Evolutionary conservation across 805 yeast genomes (phyloP).

Genomic region (Ogataea corticis): DNA sequence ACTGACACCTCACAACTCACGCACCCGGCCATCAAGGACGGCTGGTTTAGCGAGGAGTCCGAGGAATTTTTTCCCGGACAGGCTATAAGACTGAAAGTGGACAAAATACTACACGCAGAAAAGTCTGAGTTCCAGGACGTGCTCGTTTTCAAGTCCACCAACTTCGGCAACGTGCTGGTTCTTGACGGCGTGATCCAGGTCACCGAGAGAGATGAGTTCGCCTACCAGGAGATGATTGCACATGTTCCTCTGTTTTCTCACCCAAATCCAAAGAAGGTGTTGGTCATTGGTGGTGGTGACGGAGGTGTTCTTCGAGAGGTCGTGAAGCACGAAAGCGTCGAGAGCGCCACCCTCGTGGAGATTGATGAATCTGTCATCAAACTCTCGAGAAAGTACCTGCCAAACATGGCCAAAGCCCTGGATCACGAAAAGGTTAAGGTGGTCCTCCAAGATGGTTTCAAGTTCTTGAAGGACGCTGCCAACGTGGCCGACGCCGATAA

Average conservation of each 20-base stretch:
- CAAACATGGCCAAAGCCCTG: conserved; percentile 69
- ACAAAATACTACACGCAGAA: conserved; percentile 63
- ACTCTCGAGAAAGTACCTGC: conserved; percentile 69
- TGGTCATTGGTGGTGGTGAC: conserved; percentile 95
- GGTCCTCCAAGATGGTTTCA: conserved; percentile 79
- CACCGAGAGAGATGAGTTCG: conserved; percentile 89
- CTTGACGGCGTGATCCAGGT: conserved; percentile 90
- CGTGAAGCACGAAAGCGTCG: conserved; percentile 61
- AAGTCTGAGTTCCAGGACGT: conserved; percentile 79
- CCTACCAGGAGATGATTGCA: conserved; percentile 89
- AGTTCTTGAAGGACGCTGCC: conserved; percentile 55
- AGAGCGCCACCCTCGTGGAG: conserved; percentile 76
- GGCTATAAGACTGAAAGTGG: conserved; percentile 67
- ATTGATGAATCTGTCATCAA: conserved; percentile 83
- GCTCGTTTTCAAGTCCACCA: conserved; percentile 70
- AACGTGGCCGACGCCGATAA: conserved; percentile 39
- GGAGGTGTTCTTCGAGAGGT: conserved; percentile 93
- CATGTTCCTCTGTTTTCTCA: conserved; percentile 83
- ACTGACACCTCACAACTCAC: conserved; percentile 36
- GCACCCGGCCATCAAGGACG: conserved; percentile 55
- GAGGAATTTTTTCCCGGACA: conserved; percentile 85
- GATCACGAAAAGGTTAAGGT: conserved; percentile 66
- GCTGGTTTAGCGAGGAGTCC: conserved; percentile 82
- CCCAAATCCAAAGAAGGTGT: conserved; percentile 68
- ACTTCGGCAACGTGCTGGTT: conserved; percentile 85